These are phyloP conservation scores for Talaromyces albobiverticillius DNA, from an alignment of 2,329 filamentous ascomycete species.

Conservation along the genomic window DNA sequence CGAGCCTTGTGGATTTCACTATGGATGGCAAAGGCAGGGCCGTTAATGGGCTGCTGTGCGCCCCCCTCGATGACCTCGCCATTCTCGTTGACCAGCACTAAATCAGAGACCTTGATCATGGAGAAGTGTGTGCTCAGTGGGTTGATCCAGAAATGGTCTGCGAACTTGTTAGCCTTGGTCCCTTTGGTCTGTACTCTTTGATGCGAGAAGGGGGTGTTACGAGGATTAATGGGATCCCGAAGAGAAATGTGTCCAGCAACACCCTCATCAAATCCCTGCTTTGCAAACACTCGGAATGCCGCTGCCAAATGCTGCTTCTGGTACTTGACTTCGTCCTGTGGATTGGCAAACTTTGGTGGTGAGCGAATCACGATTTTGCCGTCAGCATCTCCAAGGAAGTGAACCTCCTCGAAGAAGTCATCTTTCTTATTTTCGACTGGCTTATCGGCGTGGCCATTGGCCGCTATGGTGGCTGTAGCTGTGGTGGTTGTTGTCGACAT, in stretches of 20 bases:
- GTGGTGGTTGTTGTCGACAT: not conserved
- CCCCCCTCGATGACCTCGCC: conserved; percentile 45
- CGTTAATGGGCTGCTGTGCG: conserved; percentile 38
- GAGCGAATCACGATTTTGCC: conserved; percentile 12
- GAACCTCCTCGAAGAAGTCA: conserved; percentile 16
- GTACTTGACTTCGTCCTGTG: conserved; percentile 33
- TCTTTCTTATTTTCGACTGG: too few relatives aligned
- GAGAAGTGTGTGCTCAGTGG: conserved; percentile 46
- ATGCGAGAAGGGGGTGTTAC: not conserved
- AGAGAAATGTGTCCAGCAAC: conserved; percentile 49
- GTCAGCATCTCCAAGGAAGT: conserved; percentile 17
- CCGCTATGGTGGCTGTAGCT: not conserved
- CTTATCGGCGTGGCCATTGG: not conserved
- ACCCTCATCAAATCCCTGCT: conserved; percentile 47
- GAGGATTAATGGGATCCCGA: conserved; percentile 8
- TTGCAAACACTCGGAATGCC: conserved; percentile 50
- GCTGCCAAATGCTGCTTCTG: conserved; percentile 45
- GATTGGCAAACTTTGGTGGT: conserved; percentile 27
- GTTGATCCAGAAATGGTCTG: conserved; percentile 37
- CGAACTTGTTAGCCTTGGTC: not conserved
- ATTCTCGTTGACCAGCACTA: conserved; percentile 44
- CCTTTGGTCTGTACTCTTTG: not conserved
- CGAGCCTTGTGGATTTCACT: conserved; percentile 51
- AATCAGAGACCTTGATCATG: conserved; percentile 41
- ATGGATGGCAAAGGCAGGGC: conserved; percentile 49